phyloP scores from a whole-genome alignment of 371 early-diverging fungal species.

The Saksenaea oblongispora region DNA sequence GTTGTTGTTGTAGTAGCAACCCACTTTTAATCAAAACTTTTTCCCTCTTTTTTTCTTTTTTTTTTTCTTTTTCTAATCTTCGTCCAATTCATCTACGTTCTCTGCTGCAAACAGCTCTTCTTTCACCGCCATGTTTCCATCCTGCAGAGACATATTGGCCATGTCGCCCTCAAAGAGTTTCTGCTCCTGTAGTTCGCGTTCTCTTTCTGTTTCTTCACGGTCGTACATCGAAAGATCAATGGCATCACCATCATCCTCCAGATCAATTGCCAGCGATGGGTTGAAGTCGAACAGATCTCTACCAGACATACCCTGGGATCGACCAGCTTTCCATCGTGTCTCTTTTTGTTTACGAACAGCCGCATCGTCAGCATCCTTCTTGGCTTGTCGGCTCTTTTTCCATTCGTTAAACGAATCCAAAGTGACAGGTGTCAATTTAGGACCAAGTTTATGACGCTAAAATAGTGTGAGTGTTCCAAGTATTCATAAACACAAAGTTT shows the following conservation, averaged over 20 bases:
- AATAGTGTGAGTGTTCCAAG: not conserved
- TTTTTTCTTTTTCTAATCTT: constrained; percentile 20
- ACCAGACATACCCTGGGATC: constrained; percentile 92
- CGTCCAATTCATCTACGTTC: constrained; percentile 43
- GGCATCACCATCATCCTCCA: constrained; percentile 77
- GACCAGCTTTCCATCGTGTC: constrained; percentile 90
- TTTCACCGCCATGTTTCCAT: constrained; percentile 14
- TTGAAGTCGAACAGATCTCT: constrained; percentile 98
- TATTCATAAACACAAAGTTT: not conserved
- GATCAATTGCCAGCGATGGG: constrained; percentile 82
- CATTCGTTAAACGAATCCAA: constrained; percentile 93
- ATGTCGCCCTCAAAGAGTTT: constrained; percentile 32
- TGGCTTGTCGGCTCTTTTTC: constrained; percentile 88
- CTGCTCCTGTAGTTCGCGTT: constrained; percentile 41
- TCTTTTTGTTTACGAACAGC: constrained; percentile 81
- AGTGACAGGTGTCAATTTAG: constrained; percentile 95
- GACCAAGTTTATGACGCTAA: constrained; percentile 92
- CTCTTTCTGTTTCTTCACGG: constrained; percentile 48
- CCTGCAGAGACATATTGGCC: constrained; percentile 26
- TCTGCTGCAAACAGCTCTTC: constrained; percentile 49
- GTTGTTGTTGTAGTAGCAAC: not conserved
- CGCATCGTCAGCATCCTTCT: constrained; percentile 71
- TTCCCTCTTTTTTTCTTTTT: constrained; percentile 2
- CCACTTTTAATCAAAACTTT: not conserved
- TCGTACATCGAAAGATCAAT: constrained; percentile 62